phyloP scores from a whole-genome alignment of 306 rosid species.

The barrel medic (Medicago truncatula) region MtrunA17r5.0-ANR NC_053042.1:35420501-35421000 shows the following conservation, averaged over 20 bases:
- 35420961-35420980: too few species aligned
- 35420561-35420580: slow-evolving; percentile 63
- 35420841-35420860: slow-evolving; percentile 7
- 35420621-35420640: slow-evolving; percentile 57
- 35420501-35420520: slow-evolving; percentile 38
- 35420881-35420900: not conserved
- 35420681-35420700: not conserved
- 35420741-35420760: slow-evolving; percentile 24
- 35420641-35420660: slow-evolving; percentile 59
- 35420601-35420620: slow-evolving; percentile 57
- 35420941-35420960: too few species aligned
- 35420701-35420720: slow-evolving; percentile 38
- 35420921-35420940: too few species aligned
- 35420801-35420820: slow-evolving; percentile 9
- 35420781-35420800: slow-evolving; percentile 25
- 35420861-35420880: not conserved
- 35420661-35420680: slow-evolving; percentile 43
- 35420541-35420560: slow-evolving; percentile 58
- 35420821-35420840: not conserved
- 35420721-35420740: slow-evolving; percentile 27
- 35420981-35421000: too few species aligned
- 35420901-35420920: too few species aligned
- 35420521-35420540: slow-evolving; percentile 55
- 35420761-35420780: slow-evolving; percentile 3
- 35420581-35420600: slow-evolving; percentile 69